These are phyloP conservation scores for Helicostylum pulchrum DNA, from an alignment of 192 early-diverging fungal species.

Conservation along the genomic window DNA sequence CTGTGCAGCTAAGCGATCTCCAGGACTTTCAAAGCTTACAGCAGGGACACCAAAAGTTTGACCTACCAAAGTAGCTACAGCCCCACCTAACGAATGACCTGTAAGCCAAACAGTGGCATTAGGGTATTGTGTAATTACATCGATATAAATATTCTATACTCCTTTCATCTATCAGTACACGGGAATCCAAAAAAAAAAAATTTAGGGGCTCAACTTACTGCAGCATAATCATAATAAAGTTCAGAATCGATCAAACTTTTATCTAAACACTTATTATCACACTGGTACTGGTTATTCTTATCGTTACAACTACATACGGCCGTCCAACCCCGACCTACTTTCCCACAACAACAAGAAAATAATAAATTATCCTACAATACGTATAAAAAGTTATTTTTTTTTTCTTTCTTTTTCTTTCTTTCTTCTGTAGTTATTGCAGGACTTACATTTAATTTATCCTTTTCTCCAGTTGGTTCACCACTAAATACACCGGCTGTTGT, in stretches of 20 bases:
- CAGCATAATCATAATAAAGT: constrained; percentile 66
- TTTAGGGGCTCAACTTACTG: constrained; percentile 32
- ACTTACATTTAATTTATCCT: constrained; percentile 72
- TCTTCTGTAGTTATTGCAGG: background rate
- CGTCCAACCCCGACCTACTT: constrained; percentile 74
- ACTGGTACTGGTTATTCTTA: constrained; percentile 41
- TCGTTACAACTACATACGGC: constrained; percentile 83
- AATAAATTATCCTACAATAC: constrained; percentile 77
- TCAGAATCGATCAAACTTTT: constrained; percentile 57
- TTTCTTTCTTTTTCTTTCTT: background rate
- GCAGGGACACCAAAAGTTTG: constrained; percentile 82
- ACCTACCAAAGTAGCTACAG: constrained; percentile 70
- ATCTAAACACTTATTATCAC: constrained; percentile 60
- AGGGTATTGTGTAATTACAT: constrained; percentile 64
- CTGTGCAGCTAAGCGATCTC: constrained; percentile 72
- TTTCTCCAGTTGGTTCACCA: constrained; percentile 64
- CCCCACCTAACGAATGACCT: constrained; percentile 86
- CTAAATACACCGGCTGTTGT: constrained; percentile 65
- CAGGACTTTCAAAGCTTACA: constrained; percentile 81
- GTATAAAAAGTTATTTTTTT: background rate
- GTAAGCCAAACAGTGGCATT: constrained; percentile 71
- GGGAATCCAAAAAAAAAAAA: background rate
- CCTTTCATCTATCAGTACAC: background rate
- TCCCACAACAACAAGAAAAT: constrained; percentile 96
- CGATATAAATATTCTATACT: constrained; percentile 60